These are phyloP conservation scores for Canariomyces notabilis DNA, from an alignment of 2,329 filamentous ascomycete genomes.

Conservation along the genomic window DNA sequence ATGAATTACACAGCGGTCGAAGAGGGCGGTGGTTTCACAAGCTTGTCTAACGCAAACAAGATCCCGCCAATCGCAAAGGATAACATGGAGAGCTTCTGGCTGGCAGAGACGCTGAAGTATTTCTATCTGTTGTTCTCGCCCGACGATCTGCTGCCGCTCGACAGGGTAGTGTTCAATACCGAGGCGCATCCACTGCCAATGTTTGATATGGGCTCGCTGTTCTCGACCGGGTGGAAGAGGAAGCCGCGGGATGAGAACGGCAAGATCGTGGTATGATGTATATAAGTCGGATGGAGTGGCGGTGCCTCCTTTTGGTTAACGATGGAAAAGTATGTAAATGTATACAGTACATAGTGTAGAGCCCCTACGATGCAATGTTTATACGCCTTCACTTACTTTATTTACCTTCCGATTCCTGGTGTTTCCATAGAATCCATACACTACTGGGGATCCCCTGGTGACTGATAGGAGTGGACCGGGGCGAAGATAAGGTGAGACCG, in stretches of 20 bases:
- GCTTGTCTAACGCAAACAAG: constrained; percentile 66
- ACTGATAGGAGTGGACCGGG: not conserved
- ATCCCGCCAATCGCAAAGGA: constrained; percentile 68
- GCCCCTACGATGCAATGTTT: too few relatives aligned
- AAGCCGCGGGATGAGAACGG: constrained; percentile 53
- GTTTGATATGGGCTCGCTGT: constrained; percentile 74
- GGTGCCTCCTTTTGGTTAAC: not conserved
- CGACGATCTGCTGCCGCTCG: constrained; percentile 74
- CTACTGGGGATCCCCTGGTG: too few relatives aligned
- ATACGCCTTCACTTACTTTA: too few relatives aligned
- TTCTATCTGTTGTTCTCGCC: constrained; percentile 92
- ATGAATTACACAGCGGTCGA: constrained; percentile 76
- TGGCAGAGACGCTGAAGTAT: constrained; percentile 97
- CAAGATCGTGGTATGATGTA: constrained; percentile 30
- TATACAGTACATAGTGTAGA: not conserved
- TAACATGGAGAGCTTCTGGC: constrained; percentile 99
- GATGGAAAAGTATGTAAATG: too few relatives aligned
- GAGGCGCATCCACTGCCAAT: constrained; percentile 87
- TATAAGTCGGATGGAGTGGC: not conserved
- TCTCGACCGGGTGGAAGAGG: constrained; percentile 76
- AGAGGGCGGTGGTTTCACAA: constrained; percentile 76
- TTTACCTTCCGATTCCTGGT: too few relatives aligned
- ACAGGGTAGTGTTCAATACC: constrained; percentile 89
- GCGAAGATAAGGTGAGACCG: not conserved
- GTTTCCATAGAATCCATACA: too few relatives aligned